Evolutionary conservation across 2,329 filamentous ascomycete species (phyloP).

Genomic region (Colletotrichum plurivorum): DNA sequence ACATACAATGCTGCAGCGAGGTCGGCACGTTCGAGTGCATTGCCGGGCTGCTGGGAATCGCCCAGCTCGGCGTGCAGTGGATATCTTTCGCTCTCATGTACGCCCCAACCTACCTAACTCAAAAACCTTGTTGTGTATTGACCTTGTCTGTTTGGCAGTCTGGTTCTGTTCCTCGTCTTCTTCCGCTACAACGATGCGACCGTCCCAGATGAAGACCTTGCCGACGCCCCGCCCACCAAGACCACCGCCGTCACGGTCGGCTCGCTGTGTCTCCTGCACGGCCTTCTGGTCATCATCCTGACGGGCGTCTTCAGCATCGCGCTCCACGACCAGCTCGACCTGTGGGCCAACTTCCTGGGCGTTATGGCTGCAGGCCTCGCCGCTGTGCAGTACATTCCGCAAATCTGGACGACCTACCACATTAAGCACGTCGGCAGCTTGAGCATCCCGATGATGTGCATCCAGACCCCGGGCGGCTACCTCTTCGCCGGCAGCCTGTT

Average conservation of each 20-base stretch:
- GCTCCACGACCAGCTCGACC: conserved; percentile 74
- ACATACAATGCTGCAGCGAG: conserved; percentile 88
- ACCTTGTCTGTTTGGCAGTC: conserved; percentile 63
- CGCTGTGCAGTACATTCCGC: conserved; percentile 91
- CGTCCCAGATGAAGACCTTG: conserved; percentile 64
- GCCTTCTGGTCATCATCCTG: conserved; percentile 78
- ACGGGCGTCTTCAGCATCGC: conserved; percentile 77
- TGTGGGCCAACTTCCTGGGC: conserved; percentile 90
- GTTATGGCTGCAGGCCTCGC: conserved; percentile 84
- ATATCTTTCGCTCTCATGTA: conserved; percentile 93
- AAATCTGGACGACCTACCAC: conserved; percentile 92
- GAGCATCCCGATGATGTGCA: conserved; percentile 98
- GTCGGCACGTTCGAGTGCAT: conserved; percentile 87
- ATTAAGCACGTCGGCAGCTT: conserved; percentile 90
- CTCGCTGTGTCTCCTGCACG: conserved; percentile 80
- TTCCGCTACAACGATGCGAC: conserved; percentile 78
- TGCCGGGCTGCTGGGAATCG: conserved; percentile 88
- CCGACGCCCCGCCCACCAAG: conserved; percentile 74
- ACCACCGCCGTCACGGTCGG: conserved; percentile 85
- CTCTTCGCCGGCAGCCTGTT: conserved; percentile 90
- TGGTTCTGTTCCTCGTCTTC: conserved; percentile 94
- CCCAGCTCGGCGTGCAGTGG: conserved; percentile 94
- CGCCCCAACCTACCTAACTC: conserved; percentile 49
- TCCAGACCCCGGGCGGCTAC: conserved; percentile 94
- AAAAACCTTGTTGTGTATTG: background rate